Evolutionary conservation across 768 basidiomycete genomes (phyloP).

Genomic region (Candolleomyces eurysporus): DNA sequence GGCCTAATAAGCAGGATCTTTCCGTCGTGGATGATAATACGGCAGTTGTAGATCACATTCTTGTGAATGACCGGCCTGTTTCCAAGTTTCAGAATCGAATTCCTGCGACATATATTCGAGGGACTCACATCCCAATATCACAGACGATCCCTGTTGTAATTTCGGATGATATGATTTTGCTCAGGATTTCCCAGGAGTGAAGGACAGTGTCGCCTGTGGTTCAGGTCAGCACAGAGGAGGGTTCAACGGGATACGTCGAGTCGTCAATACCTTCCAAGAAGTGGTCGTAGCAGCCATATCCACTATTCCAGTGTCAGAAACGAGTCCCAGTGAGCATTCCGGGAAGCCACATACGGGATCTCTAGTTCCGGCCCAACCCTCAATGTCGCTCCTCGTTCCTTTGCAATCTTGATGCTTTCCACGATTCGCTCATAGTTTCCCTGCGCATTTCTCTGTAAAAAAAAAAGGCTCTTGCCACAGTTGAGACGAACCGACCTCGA

Average conservation of each 20-base stretch:
- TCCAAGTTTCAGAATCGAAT: background rate
- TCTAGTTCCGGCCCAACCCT: constrained; percentile 97
- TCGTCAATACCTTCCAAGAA: constrained; percentile 80
- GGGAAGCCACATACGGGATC: constrained; percentile 63
- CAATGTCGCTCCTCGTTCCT: constrained; percentile 81
- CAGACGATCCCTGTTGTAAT: constrained; percentile 86
- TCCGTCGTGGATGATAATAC: constrained; percentile 81
- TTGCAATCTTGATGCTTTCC: constrained; percentile 84
- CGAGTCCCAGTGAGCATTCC: background rate
- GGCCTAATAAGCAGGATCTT: constrained; percentile 93
- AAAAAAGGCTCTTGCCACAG: background rate
- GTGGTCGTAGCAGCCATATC: constrained; percentile 97
- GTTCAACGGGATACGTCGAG: background rate
- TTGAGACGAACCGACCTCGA: constrained; percentile 54
- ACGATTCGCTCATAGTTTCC: constrained; percentile 93
- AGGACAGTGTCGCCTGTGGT: constrained; percentile 85
- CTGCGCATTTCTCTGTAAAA: constrained; percentile 35
- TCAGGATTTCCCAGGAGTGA: constrained; percentile 97
- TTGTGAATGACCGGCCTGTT: constrained; percentile 94
- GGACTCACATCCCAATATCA: constrained; percentile 89
- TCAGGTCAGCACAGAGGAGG: background rate
- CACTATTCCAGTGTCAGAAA: constrained; percentile 42
- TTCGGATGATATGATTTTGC: constrained; percentile 81
- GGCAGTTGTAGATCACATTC: constrained; percentile 97
- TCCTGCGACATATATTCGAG: background rate